phyloP scores from a whole-genome alignment of 768 basidiomycete genomes.

The Suillus variegatus region DNA sequence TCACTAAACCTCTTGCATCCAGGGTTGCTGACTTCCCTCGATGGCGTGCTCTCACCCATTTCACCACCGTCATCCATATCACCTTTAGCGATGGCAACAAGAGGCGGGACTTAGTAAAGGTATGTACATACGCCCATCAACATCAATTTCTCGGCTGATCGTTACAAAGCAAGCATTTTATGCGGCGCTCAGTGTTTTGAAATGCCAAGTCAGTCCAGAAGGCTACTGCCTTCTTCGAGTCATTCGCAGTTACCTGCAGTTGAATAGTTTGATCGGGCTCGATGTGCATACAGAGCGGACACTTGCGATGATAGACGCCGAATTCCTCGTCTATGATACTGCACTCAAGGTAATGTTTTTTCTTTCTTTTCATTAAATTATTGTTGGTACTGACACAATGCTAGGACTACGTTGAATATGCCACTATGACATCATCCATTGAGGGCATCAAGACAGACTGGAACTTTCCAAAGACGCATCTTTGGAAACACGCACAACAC shows the following conservation, averaged over 20 bases:
- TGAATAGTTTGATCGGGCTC: conserved; percentile 31
- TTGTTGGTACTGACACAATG: background rate
- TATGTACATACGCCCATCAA: too few relatives aligned
- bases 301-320: conserved; percentile 18
- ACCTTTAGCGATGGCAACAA: conserved; percentile 39
- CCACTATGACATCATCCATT: background rate
- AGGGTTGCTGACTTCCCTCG: conserved; percentile 33
- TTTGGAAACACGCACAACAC: conserved; percentile 29
- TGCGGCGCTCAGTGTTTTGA: background rate
- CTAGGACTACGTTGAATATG: conserved; percentile 1
- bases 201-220: background rate
- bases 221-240: conserved; percentile 31
- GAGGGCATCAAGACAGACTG: conserved; percentile 28
- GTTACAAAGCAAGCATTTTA: background rate
- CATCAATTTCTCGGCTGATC: too few relatives aligned
- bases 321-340: conserved; percentile 19
- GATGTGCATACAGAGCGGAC: conserved; percentile 34
- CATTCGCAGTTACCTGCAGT: conserved; percentile 31
- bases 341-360: conserved; percentile 25
- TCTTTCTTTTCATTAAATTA: background rate
- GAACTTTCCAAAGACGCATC: conserved; percentile 37
- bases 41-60: conserved; percentile 38
- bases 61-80: conserved; percentile 23
- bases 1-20: background rate
- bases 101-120: conserved; percentile 37